Evolutionary conservation across 805 yeast species (phyloP).

Genomic region (Cyberlindnera veronae): DNA sequence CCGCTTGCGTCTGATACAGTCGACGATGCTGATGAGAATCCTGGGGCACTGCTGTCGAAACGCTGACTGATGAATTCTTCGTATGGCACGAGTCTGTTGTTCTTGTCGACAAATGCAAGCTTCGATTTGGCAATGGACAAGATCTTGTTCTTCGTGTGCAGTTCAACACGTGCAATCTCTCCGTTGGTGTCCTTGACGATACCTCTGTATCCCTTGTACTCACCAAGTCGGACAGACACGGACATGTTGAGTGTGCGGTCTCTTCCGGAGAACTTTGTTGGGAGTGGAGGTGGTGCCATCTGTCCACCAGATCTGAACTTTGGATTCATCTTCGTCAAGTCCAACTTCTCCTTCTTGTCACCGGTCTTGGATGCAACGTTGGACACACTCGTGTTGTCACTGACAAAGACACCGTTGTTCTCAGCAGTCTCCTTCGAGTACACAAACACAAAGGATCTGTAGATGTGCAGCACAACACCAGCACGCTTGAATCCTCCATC

Average conservation of each 20-base stretch:
- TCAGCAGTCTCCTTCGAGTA: conserved; percentile 77
- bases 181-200: conserved; percentile 93
- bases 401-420: conserved; percentile 89
- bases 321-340: conserved; percentile 87
- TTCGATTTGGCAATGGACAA: conserved; percentile 79
- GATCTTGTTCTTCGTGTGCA: conserved; percentile 88
- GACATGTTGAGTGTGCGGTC: conserved; percentile 79
- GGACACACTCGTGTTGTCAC: conserved; percentile 68
- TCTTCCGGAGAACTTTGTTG: conserved; percentile 62
- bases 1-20: conserved; percentile 21
- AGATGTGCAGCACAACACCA: conserved; percentile 84
- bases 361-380: conserved; percentile 82
- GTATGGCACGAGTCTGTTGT: conserved; percentile 71
- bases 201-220: conserved; percentile 91
- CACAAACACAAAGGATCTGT: conserved; percentile 73
- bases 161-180: conserved; percentile 84
- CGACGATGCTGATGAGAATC: conserved; percentile 12
- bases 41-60: conserved; percentile 12
- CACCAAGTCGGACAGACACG: conserved; percentile 86
- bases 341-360: conserved; percentile 45
- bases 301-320: conserved; percentile 44
- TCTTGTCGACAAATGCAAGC: conserved; percentile 66
- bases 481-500: conserved; percentile 78
- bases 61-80: conserved; percentile 66
- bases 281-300: conserved; percentile 60